These are phyloP conservation scores for Trypanosoma mega DNA, from an alignment of 208 protist genomes.

Conservation along the genomic window DNA sequence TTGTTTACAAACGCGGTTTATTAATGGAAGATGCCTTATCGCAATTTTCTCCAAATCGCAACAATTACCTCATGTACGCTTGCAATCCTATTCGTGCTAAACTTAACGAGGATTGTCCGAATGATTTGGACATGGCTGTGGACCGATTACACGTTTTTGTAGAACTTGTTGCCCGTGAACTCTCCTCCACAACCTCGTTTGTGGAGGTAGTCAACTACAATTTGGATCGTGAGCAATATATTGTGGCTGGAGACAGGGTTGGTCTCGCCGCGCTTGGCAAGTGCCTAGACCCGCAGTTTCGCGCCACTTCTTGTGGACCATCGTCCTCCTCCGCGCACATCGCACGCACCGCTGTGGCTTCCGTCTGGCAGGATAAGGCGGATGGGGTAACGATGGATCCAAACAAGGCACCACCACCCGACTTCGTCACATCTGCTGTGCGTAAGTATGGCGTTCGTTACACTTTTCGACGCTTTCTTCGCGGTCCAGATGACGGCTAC, in stretches of 20 bases:
- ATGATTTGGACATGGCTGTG: slow-evolving; percentile 47
- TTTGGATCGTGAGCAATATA: slow-evolving; percentile 73
- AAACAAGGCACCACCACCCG: slow-evolving; percentile 26
- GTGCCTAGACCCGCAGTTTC: slow-evolving; percentile 87
- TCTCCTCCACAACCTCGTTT: slow-evolving; percentile 77
- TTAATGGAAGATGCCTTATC: slow-evolving; percentile 78
- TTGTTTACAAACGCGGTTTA: slow-evolving; percentile 75
- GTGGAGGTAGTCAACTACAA: slow-evolving; percentile 85
- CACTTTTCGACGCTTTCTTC: slow-evolving; percentile 74
- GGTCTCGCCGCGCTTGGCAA: slow-evolving; percentile 77
- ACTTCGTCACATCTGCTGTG: slow-evolving; percentile 70
- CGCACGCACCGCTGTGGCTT: slow-evolving; percentile 43
- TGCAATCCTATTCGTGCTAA: slow-evolving; percentile 74
- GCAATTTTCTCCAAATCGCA: slow-evolving; percentile 22
- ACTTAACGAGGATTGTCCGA: slow-evolving; percentile 38
- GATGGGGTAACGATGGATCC: slow-evolving; percentile 68
- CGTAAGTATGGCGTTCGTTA: slow-evolving; percentile 61
- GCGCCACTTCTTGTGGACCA: slow-evolving; percentile 45
- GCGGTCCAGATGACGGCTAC: slow-evolving; percentile 80
- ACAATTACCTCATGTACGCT: slow-evolving; percentile 71
- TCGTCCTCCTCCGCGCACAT: slow-evolving; percentile 31
- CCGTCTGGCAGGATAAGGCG: slow-evolving; percentile 53
- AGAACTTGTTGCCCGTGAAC: slow-evolving; percentile 58
- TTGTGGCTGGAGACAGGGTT: slow-evolving; percentile 77
- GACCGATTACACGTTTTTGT: slow-evolving; percentile 75